Base-by-base conservation (phyloP, 306 rosid species). In the Rosa rugosa region DNA sequence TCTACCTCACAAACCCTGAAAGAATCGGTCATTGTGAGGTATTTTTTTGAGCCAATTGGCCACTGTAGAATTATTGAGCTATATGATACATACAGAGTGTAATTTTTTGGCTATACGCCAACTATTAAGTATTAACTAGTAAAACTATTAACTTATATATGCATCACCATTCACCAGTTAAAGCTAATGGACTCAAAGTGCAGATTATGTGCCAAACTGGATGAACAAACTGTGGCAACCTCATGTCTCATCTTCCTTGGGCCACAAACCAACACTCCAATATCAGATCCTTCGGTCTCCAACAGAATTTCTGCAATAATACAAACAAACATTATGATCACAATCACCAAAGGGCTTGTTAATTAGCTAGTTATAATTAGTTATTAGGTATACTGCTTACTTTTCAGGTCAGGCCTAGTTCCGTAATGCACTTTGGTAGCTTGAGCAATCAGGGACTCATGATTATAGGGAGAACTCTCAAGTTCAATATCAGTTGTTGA, bases 151-250 rank as follows among this genome's bases (percentile, higher is more conserved):
- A 7, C 65, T 12, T 11, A 23, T 27, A 27, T 27, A 27, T 56
- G 23, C 34, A 49, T 62, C 80, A 88, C 81, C 87, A 85, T 41
- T 62, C 80, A 88, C 81, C 87, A 85, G 72, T 66, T 79, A 27
- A 83, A 88, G 77, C 91, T 88, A 60, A 85, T 83, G 49, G 91
- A 73, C 81, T 88, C 84, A 25, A 83, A 85, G 23, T 81, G 88
- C 51, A 88, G 83, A 66, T 83, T 81, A 31, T 79, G 75, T 11
- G 77, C 89, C 78, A 44, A 83, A 57, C 80, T 49, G 25, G 87
- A 81, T 4, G 91, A 84, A 76, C 89, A 88, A 12, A 88, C 82
- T 67, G 77, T 79, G 5, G 89, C 91, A 60, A 83, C 89, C 8
- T 83, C 86, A 38, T 83, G 87, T 54, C 89, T 74, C 91, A 85